phyloP scores from a whole-genome alignment of 805 yeast genomes.

The Debaryomyces tyrocola region DNA sequence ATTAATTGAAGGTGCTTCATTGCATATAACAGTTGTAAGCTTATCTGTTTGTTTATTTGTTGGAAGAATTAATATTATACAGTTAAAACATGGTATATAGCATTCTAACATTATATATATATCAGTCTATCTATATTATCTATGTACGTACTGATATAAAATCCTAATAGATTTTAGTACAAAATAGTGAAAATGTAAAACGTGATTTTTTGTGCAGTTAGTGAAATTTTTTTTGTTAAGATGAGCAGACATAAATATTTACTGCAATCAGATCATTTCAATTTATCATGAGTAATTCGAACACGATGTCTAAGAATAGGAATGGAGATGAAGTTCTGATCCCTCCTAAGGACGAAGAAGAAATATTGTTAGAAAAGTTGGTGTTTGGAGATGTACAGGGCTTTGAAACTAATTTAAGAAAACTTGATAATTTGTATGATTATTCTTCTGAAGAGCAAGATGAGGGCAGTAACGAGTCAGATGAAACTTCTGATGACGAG shows the following conservation, averaged over 20 bases:
- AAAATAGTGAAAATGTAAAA: neutral
- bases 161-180: neutral
- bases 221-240: constrained; percentile 4
- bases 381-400: constrained; percentile 89
- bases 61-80: too few relatives aligned
- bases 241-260: constrained; percentile 1
- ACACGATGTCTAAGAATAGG: constrained; percentile 11
- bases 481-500: constrained; percentile 37
- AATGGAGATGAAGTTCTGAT: constrained; percentile 24
- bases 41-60: neutral
- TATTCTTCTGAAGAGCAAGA: constrained; percentile 42
- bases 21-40: neutral
- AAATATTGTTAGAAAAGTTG: constrained; percentile 70
- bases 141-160: neutral
- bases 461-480: constrained; percentile 21
- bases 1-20: neutral
- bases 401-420: constrained; percentile 62
- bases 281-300: neutral
- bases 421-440: constrained; percentile 56
- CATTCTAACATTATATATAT: too few relatives aligned
- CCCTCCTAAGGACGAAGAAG: constrained; percentile 85
- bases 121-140: neutral
- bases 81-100: too few relatives aligned
- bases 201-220: constrained; percentile 2
- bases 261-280: neutral